Conservation (phyloP, 768 basidiomycete species). For the Suillus fuscotomentosus region DNA sequence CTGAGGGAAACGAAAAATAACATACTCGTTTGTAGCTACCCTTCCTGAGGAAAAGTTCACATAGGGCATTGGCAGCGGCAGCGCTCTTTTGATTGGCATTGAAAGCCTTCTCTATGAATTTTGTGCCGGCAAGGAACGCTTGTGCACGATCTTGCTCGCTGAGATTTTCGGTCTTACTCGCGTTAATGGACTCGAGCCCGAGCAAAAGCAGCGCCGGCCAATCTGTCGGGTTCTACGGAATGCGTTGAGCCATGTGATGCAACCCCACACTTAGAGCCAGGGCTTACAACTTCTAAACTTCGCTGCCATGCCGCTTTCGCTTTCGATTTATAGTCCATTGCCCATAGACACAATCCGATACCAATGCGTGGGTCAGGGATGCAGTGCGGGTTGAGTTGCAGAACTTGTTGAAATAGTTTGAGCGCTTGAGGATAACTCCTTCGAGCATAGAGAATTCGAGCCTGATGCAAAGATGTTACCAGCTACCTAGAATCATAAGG, state of each 20-base stretch:
- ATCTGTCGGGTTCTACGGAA: slow-evolving; percentile 65
- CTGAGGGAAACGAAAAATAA: neutral
- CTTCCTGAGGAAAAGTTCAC: slow-evolving; percentile 75
- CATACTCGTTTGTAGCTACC: slow-evolving; percentile 60
- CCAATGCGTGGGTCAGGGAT: slow-evolving; percentile 93
- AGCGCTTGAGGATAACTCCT: slow-evolving; percentile 79
- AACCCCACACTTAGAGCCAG: neutral
- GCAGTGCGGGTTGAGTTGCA: slow-evolving; percentile 75
- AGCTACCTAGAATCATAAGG: neutral
- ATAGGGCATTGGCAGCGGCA: slow-evolving; percentile 80
- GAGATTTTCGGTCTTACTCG: slow-evolving; percentile 69
- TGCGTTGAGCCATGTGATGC: neutral
- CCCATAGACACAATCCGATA: slow-evolving; percentile 92
- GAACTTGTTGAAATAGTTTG: slow-evolving; percentile 81
- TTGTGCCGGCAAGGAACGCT: slow-evolving; percentile 63
- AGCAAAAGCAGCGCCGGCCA: slow-evolving; percentile 82
- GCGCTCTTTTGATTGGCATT: slow-evolving; percentile 53
- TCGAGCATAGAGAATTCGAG: slow-evolving; percentile 79
- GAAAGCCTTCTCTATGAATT: slow-evolving; percentile 75
- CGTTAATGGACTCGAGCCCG: slow-evolving; percentile 84
- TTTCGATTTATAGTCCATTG: slow-evolving; percentile 76
- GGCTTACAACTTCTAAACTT: slow-evolving; percentile 77
- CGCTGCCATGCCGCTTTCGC: slow-evolving; percentile 91
- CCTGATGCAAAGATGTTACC: slow-evolving; percentile 41
- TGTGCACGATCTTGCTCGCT: slow-evolving; percentile 62